Conservation (phyloP, 2,329 filamentous ascomycete species). For the Cladosporium sp. region DNA sequence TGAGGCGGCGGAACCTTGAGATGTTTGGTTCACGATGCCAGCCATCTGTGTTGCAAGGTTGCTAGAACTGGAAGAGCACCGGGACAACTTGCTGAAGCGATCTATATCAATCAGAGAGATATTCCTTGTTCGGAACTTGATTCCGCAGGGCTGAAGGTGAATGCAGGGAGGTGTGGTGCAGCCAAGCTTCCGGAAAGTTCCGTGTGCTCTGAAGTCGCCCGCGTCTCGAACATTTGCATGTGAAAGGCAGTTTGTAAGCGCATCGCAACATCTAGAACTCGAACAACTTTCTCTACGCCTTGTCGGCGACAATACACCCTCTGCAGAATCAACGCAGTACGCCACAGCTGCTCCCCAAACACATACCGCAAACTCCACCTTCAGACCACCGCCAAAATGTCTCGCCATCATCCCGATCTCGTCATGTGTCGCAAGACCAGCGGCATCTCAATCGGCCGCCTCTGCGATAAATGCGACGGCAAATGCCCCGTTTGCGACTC, state of each 20-base stretch:
- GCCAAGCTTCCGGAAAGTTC: conserved; percentile 14
- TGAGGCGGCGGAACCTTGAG: conserved; percentile 4
- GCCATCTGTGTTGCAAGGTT: not conserved
- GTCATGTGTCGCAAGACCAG: conserved; percentile 99
- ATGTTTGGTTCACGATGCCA: not conserved
- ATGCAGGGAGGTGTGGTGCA: conserved; percentile 5
- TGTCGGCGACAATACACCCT: not conserved
- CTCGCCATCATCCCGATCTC: conserved; percentile 93
- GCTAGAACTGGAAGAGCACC: not conserved
- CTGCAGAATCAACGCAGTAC: not conserved
- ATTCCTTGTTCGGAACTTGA: not conserved
- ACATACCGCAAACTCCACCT: not conserved
- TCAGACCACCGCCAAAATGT: conserved; percentile 59
- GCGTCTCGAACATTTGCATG: conserved; percentile 4
- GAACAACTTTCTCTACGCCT: not conserved
- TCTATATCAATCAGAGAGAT: not conserved
- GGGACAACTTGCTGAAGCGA: not conserved
- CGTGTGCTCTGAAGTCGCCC: not conserved
- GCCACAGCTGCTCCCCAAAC: not conserved
- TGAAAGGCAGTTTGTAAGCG: conserved; percentile 13
- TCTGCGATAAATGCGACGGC: conserved; percentile 99
- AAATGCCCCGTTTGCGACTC: conserved; percentile 99
- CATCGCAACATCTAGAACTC: conserved; percentile 11
- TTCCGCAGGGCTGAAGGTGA: not conserved
- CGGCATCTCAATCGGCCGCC: conserved; percentile 94